Evolutionary conservation across 805 yeast genomes (phyloP).

Genomic region (Scheffersomyces coipomensis): DNA sequence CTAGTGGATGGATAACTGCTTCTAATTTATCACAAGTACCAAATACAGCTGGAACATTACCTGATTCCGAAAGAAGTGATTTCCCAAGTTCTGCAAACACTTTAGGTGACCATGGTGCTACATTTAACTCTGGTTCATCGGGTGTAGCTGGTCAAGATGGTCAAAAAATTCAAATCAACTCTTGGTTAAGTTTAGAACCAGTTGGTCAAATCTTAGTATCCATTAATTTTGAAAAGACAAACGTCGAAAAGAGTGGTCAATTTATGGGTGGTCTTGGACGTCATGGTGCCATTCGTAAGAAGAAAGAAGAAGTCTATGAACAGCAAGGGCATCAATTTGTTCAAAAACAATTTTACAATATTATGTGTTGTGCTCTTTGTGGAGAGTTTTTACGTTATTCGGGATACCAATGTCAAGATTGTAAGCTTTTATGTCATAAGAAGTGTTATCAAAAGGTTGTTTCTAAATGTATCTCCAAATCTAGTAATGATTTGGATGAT

Average conservation of each 20-base stretch:
- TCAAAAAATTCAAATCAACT: slow-evolving; percentile 49
- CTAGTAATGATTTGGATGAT: slow-evolving; percentile 69
- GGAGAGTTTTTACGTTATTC: slow-evolving; percentile 89
- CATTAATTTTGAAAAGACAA: slow-evolving; percentile 72
- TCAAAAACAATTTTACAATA: slow-evolving; percentile 90
- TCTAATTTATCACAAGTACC: slow-evolving; percentile 40
- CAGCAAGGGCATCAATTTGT: slow-evolving; percentile 97
- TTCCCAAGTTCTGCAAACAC: slow-evolving; percentile 8
- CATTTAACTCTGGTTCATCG: slow-evolving; percentile 1
- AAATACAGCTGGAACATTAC: slow-evolving; percentile 6
- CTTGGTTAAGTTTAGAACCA: slow-evolving; percentile 93
- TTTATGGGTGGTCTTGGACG: slow-evolving; percentile 59
- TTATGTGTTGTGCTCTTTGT: slow-evolving; percentile 97
- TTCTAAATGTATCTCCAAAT: slow-evolving; percentile 78
- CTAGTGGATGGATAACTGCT: slow-evolving; percentile 88
- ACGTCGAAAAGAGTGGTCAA: slow-evolving; percentile 31
- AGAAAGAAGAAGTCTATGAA: slow-evolving; percentile 87
- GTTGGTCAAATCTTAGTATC: slow-evolving; percentile 84
- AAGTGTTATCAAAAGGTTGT: slow-evolving; percentile 79
- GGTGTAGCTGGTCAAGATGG: slow-evolving; percentile 7
- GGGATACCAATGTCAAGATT: slow-evolving; percentile 86
- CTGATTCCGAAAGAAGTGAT: slow-evolving; percentile 2
- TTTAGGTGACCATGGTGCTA: not conserved
- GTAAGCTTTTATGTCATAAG: slow-evolving; percentile 76
- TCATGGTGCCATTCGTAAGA: slow-evolving; percentile 96